Evolutionary conservation across 345 rosid species (phyloP).

Genomic region (Melaleuca quinquenervia): DNA sequence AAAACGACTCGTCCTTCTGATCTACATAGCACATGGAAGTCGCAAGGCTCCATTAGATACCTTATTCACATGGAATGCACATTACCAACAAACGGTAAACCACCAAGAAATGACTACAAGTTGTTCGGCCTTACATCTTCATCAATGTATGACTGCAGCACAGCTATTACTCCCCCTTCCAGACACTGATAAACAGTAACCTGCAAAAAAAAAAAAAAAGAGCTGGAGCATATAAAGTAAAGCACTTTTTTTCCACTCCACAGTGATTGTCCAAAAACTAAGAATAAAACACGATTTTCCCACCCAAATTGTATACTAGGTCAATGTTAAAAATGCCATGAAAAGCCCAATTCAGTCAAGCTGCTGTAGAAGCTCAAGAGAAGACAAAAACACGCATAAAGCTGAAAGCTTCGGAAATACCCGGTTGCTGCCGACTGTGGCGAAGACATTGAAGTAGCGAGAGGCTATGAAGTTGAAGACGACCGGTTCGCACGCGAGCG

Average conservation of each 20-base stretch:
- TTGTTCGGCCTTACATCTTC: slow-evolving; percentile 62
- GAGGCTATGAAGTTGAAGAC: slow-evolving; percentile 90
- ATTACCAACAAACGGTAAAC: not conserved
- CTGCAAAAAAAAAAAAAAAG: slow-evolving; percentile 20
- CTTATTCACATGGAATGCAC: not conserved
- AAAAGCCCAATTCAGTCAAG: not conserved
- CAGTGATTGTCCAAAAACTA: not conserved
- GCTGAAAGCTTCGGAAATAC: slow-evolving; percentile 13
- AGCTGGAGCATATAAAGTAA: not conserved
- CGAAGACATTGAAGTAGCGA: slow-evolving; percentile 85
- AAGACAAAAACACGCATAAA: not conserved
- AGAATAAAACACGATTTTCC: not conserved
- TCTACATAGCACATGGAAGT: slow-evolving; percentile 42
- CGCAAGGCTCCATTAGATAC: slow-evolving; percentile 9
- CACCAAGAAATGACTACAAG: not conserved
- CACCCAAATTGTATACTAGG: not conserved
- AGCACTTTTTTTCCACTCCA: not conserved
- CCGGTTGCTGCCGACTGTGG: slow-evolving; percentile 92
- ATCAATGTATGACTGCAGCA: slow-evolving; percentile 71
- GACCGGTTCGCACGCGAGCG: slow-evolving; percentile 74
- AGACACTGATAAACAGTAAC: slow-evolving; percentile 91
- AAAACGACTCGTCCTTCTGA: slow-evolving; percentile 97
- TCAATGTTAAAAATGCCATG: not conserved
- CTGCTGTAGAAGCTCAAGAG: not conserved
- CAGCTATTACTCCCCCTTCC: slow-evolving; percentile 78